Percentiles rank a stretch among this genome's conserved stretches.
Conservation (phyloP, 1,139 yeast species). For the Scheffersomyces lignicola region DNA sequence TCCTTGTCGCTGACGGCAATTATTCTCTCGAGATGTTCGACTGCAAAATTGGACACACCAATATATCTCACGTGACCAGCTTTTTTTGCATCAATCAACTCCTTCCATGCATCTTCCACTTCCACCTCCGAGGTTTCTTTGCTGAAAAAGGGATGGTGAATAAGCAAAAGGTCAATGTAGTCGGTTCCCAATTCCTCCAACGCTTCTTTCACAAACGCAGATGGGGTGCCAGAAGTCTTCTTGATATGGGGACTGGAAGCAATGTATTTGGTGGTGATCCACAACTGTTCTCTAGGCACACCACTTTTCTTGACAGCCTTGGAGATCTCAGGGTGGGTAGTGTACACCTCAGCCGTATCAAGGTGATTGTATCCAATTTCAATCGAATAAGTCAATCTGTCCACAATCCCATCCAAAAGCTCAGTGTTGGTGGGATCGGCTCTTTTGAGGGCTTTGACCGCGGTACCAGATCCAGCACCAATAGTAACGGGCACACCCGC, state of each 20-base stretch:
- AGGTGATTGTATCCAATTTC: slow-evolving; percentile 52
- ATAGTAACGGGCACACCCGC: slow-evolving; percentile 38
- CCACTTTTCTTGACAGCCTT: slow-evolving; percentile 49
- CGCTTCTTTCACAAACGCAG: slow-evolving; percentile 41
- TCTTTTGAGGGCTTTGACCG: slow-evolving; percentile 54
- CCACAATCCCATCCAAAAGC: slow-evolving; percentile 34
- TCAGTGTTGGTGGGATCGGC: slow-evolving; percentile 31
- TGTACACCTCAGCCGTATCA: slow-evolving; percentile 64
- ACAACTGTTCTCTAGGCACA: slow-evolving; percentile 47
- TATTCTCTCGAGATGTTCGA: slow-evolving; percentile 24
- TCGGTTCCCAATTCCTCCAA: slow-evolving; percentile 45
- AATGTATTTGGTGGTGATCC: slow-evolving; percentile 55
- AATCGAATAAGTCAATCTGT: slow-evolving; percentile 46
- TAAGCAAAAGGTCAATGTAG: slow-evolving; percentile 66
- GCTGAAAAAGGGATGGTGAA: slow-evolving; percentile 57
- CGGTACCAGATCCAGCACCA: slow-evolving; percentile 66
- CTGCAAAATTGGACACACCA: slow-evolving; percentile 40
- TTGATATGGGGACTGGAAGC: slow-evolving; percentile 45
- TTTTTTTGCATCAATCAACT: slow-evolving; percentile 37
- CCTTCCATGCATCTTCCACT: slow-evolving; percentile 34
- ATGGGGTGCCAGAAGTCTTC: slow-evolving; percentile 35
- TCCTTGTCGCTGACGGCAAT: slow-evolving; percentile 29
- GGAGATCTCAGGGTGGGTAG: slow-evolving; percentile 63
- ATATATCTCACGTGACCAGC: slow-evolving; percentile 38
- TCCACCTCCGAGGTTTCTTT: slow-evolving; percentile 19